Percentiles rank a stretch among this genome's conserved stretches.
Conservation (phyloP, 257 asterid genomes). For the Salvia rosmarinus region DNA sequence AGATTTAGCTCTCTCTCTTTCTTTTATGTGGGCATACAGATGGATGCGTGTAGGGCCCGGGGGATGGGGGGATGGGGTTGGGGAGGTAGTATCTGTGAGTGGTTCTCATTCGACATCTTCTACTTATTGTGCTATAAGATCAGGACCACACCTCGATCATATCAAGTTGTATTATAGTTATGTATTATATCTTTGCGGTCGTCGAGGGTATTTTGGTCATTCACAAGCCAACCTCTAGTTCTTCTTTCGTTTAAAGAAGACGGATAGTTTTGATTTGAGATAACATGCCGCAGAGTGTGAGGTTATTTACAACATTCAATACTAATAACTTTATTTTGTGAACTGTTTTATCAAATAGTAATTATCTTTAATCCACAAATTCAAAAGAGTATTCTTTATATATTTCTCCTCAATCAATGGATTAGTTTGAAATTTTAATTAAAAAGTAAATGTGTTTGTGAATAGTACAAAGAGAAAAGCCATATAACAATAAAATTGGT, state of each 20-base stretch:
- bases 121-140: neutral
- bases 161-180: slow-evolving; percentile 13
- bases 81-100: slow-evolving; percentile 13
- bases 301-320: too few species aligned
- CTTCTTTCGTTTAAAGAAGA: neutral
- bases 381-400: too few species aligned
- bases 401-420: too few species aligned
- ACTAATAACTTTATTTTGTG: too few species aligned
- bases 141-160: slow-evolving; percentile 42
- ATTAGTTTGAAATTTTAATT: too few species aligned
- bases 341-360: too few species aligned
- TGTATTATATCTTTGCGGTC: slow-evolving; percentile 2
- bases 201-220: slow-evolving; percentile 20
- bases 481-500: too few species aligned
- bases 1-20: neutral
- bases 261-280: neutral
- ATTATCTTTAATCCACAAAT: too few species aligned
- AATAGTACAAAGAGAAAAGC: too few species aligned
- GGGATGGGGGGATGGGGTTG: neutral
- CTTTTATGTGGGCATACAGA: slow-evolving; percentile 30
- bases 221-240: neutral
- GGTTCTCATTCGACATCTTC: slow-evolving; percentile 36
- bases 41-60: slow-evolving; percentile 21
- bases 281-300: too few species aligned
- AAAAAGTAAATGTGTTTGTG: too few species aligned